Conservation (phyloP, 1,284 basidiomycete species). For the Trametes hirsuta region DNA sequence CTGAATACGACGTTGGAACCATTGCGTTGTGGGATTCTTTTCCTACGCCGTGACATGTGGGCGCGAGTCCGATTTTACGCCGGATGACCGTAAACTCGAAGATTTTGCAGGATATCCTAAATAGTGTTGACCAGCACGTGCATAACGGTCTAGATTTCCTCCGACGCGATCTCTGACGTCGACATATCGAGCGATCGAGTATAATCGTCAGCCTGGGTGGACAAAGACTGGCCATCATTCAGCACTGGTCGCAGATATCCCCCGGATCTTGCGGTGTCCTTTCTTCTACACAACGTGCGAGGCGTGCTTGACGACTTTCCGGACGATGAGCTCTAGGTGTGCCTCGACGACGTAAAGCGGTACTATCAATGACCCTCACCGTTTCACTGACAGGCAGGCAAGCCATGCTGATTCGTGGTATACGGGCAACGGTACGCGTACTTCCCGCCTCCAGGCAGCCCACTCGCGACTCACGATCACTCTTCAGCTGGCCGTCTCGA, state of each 20-base stretch:
- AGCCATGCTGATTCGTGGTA: slow-evolving; percentile 96
- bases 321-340: background rate
- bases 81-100: background rate
- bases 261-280: too few relatives aligned
- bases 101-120: background rate
- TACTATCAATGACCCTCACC: background rate
- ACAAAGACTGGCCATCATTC: too few relatives aligned
- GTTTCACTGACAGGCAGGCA: slow-evolving; percentile 50
- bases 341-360: background rate
- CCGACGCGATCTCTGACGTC: slow-evolving; percentile 7
- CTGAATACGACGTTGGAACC: background rate
- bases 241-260: too few relatives aligned
- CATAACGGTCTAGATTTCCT: slow-evolving; percentile 1
- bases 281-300: background rate
- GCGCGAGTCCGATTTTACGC: too few relatives aligned
- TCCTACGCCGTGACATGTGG: background rate
- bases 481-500: slow-evolving; percentile 57
- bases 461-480: background rate
- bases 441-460: background rate
- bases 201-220: background rate
- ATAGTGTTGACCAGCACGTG: background rate
- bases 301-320: background rate
- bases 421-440: slow-evolving; percentile 61
- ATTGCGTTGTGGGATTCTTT: background rate
- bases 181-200: background rate